These are phyloP conservation scores for Sophora flavescens DNA, from an alignment of 306 rosid genomes.

Conservation along the genomic window DNA sequence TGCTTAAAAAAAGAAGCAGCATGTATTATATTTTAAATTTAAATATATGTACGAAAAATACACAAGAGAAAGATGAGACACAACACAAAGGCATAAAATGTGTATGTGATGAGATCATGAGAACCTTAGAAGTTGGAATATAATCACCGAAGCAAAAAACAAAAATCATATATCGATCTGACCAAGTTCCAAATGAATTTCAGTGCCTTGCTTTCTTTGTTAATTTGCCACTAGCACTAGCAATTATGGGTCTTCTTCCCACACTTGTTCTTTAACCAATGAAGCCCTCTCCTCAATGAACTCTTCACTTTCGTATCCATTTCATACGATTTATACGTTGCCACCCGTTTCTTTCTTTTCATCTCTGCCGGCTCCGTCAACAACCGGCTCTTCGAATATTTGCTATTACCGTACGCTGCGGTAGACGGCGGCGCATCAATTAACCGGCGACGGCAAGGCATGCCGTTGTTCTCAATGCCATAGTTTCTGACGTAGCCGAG, in stretches of 20 bases:
- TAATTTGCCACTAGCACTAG: background rate
- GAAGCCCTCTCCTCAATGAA: constrained; percentile 46
- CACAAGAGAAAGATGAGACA: background rate
- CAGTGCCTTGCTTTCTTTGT: background rate
- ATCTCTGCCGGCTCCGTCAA: constrained; percentile 29
- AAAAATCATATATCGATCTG: background rate
- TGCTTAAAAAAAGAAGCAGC: no score
- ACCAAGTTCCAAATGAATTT: background rate
- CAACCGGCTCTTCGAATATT: background rate
- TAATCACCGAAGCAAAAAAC: constrained; percentile 29
- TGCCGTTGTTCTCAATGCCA: background rate
- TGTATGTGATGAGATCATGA: background rate
- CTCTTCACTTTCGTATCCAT: constrained; percentile 39
- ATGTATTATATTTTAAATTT: no score
- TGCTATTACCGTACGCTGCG: background rate
- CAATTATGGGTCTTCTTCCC: background rate
- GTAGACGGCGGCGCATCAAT: background rate
- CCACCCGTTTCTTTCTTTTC: constrained; percentile 49
- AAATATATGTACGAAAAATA: no score
- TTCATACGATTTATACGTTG: constrained; percentile 44
- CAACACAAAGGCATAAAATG: background rate
- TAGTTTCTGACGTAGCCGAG: constrained; percentile 29
- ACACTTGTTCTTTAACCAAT: constrained; percentile 55
- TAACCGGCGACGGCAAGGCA: background rate
- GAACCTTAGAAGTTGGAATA: background rate